Evolutionary conservation across 2,329 filamentous ascomycete species (phyloP).

Genomic region (Rutstroemia sp.): DNA sequence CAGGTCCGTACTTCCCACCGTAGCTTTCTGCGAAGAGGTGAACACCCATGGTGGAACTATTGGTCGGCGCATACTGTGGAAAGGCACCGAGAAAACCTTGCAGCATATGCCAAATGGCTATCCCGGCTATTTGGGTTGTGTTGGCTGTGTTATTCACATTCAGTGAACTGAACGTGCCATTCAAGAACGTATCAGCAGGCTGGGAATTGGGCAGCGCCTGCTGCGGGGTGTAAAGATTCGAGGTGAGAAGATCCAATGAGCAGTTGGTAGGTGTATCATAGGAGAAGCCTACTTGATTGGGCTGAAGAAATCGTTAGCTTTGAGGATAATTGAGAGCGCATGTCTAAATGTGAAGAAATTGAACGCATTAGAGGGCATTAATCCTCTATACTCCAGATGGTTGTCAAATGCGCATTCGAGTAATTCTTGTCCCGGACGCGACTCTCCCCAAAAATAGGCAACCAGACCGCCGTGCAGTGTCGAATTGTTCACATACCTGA

Average conservation of each 20-base stretch:
- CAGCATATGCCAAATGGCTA: conserved; percentile 50
- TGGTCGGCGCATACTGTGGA: conserved; percentile 45
- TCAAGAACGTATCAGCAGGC: conserved; percentile 36
- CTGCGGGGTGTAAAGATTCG: conserved; percentile 34
- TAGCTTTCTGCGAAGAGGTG: conserved; percentile 65
- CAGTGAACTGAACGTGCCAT: conserved; percentile 58
- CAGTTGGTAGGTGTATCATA: conserved; percentile 57
- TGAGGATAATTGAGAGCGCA: neutral
- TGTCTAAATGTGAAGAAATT: neutral
- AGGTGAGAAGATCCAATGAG: conserved; percentile 43
- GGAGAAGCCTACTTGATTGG: conserved; percentile 63
- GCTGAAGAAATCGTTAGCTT: conserved; percentile 39
- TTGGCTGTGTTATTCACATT: conserved; percentile 38
- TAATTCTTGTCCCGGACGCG: too few relatives aligned
- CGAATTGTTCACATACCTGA: conserved; percentile 33
- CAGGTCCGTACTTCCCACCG: conserved; percentile 61
- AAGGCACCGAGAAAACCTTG: conserved; percentile 53
- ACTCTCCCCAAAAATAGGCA: neutral
- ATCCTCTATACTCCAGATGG: too few relatives aligned
- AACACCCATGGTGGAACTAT: conserved; percentile 47
- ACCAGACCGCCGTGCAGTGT: neutral
- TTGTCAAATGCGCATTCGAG: too few relatives aligned
- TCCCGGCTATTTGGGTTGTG: conserved; percentile 44
- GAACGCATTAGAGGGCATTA: neutral
- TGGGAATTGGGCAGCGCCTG: conserved; percentile 26